Evolutionary conservation across 148 eudicot species (phyloP).

Genomic region (Camellia japonica): DNA sequence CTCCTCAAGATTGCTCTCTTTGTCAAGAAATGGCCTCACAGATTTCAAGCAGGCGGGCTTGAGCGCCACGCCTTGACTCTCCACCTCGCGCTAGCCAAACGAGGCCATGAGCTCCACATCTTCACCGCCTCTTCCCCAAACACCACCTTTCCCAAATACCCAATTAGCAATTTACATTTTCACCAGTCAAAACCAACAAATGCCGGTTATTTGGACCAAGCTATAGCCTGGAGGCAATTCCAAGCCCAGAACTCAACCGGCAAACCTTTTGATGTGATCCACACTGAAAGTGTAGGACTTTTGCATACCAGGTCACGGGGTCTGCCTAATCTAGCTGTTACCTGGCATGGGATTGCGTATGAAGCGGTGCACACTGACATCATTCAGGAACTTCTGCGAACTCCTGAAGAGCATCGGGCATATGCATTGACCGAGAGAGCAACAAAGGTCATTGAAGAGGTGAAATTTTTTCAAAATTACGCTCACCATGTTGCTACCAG

Average conservation of each 20-base stretch:
- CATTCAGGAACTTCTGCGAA: conserved; percentile 40
- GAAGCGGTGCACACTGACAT: conserved; percentile 51
- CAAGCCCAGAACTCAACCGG: conserved; percentile 33
- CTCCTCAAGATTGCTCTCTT: conserved; percentile 49
- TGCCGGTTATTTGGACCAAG: conserved; percentile 45
- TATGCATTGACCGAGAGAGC: conserved; percentile 32
- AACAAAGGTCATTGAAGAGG: conserved; percentile 41
- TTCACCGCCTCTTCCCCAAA: conserved; percentile 43
- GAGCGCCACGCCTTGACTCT: conserved; percentile 54
- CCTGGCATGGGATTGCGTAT: conserved; percentile 61
- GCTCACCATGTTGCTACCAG: conserved; percentile 60
- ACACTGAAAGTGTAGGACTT: conserved; percentile 50
- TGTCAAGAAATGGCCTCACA: conserved; percentile 52
- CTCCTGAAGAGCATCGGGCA: conserved; percentile 26
- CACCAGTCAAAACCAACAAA: conserved; percentile 41
- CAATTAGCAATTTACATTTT: conserved; percentile 28
- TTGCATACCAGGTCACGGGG: conserved; percentile 36
- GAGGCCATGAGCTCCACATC: conserved; percentile 52
- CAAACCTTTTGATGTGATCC: conserved; percentile 45
- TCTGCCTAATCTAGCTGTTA: conserved; percentile 39
- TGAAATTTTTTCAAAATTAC: conserved; percentile 41
- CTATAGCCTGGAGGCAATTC: conserved; percentile 42
- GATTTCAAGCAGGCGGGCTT: conserved; percentile 44
- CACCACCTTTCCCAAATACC: conserved; percentile 29
- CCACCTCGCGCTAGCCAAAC: conserved; percentile 42